These are phyloP conservation scores for Pyrenophora teres DNA, from an alignment of 2,329 filamentous ascomycete genomes.

Conservation along the genomic window DNA sequence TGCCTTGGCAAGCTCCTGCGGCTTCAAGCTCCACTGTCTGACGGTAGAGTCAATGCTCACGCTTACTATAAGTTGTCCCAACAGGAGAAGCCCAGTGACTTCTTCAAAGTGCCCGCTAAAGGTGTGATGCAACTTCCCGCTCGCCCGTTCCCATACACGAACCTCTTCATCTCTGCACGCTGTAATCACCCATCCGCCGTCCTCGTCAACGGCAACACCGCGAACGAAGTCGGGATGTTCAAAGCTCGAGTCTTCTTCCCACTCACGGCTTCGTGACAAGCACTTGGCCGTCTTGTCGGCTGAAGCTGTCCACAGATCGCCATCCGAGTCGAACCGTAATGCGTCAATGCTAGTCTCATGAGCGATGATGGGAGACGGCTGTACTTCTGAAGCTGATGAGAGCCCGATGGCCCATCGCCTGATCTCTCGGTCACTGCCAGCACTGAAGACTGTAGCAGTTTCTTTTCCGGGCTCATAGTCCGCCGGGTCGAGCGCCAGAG, in stretches of 20 bases:
- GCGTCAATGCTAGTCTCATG: slow-evolving; percentile 93
- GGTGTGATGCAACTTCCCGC: slow-evolving; percentile 72
- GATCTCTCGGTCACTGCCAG: slow-evolving; percentile 68
- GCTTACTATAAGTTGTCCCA: slow-evolving; percentile 69
- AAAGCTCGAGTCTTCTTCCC: slow-evolving; percentile 72
- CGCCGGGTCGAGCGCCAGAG: slow-evolving; percentile 73
- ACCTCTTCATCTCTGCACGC: slow-evolving; percentile 91
- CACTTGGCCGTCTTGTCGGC: slow-evolving; percentile 88
- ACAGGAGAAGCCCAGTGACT: slow-evolving; percentile 76
- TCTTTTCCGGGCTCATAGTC: slow-evolving; percentile 31
- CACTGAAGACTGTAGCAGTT: slow-evolving; percentile 69
- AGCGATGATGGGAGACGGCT: slow-evolving; percentile 65
- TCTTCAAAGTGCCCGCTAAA: slow-evolving; percentile 91
- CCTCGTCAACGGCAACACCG: slow-evolving; percentile 71
- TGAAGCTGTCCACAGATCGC: slow-evolving; percentile 89
- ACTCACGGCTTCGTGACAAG: slow-evolving; percentile 69
- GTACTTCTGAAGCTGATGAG: slow-evolving; percentile 27
- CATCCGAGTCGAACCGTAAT: slow-evolving; percentile 72
- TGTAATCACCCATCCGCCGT: slow-evolving; percentile 79
- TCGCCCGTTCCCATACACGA: slow-evolving; percentile 80
- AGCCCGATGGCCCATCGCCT: slow-evolving; percentile 70
- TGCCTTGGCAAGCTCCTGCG: slow-evolving; percentile 62
- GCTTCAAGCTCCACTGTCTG: slow-evolving; percentile 77
- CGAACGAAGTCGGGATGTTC: slow-evolving; percentile 89
- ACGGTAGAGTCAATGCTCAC: slow-evolving; percentile 90